These are phyloP conservation scores for Cryptosporidium andersoni DNA, from an alignment of 169 alveolate genomes.

Conservation along the genomic window DNA sequence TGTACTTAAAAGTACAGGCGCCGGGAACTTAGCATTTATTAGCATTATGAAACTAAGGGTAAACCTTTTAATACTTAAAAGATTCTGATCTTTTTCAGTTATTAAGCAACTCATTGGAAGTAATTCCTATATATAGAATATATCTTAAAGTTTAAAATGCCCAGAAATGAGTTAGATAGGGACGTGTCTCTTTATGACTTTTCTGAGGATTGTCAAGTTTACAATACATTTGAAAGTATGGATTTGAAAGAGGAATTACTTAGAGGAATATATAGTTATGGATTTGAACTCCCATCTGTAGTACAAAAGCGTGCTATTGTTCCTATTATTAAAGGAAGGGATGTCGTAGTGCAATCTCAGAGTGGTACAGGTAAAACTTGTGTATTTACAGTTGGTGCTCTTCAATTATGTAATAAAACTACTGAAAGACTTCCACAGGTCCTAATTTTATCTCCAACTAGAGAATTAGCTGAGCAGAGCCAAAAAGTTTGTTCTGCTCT, in stretches of 20 bases:
- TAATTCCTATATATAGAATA: background rate
- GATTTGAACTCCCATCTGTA: constrained; percentile 99
- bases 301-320: constrained; percentile 98
- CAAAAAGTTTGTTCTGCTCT: constrained; percentile 96
- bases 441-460: constrained; percentile 94
- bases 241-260: constrained; percentile 93
- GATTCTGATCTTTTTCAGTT: background rate
- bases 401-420: constrained; percentile 81
- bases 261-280: constrained; percentile 96
- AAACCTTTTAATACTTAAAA: background rate
- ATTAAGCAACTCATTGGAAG: background rate
- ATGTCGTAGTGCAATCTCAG: constrained; percentile 95
- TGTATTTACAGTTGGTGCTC: constrained; percentile 96
- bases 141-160: background rate
- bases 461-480: constrained; percentile 98
- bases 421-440: constrained; percentile 87
- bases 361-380: constrained; percentile 99
- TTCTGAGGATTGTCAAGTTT: constrained; percentile 29
- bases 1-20: too few relatives aligned
- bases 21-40: too few relatives aligned
- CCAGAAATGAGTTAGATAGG: constrained; percentile 10
- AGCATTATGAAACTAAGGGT: too few relatives aligned
- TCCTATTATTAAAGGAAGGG: constrained; percentile 96
- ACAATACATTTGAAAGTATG: constrained; percentile 88
- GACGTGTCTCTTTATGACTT: constrained; percentile 10